These are phyloP conservation scores for Geotrichum europaeum DNA, from an alignment of 1,139 yeast genomes.

Conservation along the genomic window DNA sequence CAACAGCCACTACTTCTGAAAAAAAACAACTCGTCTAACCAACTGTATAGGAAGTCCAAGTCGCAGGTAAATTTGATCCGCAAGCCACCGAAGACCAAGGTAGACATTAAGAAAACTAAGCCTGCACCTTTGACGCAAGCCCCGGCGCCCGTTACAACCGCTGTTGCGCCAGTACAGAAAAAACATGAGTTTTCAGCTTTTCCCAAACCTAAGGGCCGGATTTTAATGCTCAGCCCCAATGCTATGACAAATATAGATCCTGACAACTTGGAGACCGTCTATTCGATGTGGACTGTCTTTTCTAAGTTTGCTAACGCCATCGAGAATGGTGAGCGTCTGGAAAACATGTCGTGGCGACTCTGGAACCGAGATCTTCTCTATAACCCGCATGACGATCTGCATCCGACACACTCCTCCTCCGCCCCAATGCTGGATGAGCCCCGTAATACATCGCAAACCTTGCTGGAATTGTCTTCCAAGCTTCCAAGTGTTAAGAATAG, in stretches of 20 bases:
- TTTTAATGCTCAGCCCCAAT: slow-evolving; percentile 30
- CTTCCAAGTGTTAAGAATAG: background rate
- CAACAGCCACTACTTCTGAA: background rate
- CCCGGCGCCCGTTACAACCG: background rate
- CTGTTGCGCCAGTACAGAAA: background rate
- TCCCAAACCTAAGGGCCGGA: slow-evolving; percentile 18
- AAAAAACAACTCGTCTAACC: background rate
- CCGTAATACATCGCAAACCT: background rate
- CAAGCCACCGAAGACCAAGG: background rate
- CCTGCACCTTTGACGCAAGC: background rate
- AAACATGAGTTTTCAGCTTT: background rate
- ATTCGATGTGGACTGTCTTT: slow-evolving; percentile 48
- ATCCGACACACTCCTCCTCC: background rate
- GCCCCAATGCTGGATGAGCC: background rate
- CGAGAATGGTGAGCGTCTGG: slow-evolving; percentile 50
- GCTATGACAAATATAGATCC: slow-evolving; percentile 36
- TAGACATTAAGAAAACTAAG: background rate
- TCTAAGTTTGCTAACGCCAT: slow-evolving; percentile 49
- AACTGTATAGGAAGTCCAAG: background rate
- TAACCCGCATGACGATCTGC: slow-evolving; percentile 2
- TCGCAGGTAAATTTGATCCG: slow-evolving; percentile 1
- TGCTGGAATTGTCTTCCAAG: background rate
- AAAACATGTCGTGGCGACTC: slow-evolving; percentile 54
- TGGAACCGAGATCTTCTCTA: slow-evolving; percentile 44
- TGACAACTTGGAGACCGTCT: slow-evolving; percentile 37